Percentiles rank a stretch among this genome's conserved stretches.
Evolutionary conservation across 2,329 filamentous ascomycete species (phyloP).

Genomic region (Exophiala dermatitidis): DNA sequence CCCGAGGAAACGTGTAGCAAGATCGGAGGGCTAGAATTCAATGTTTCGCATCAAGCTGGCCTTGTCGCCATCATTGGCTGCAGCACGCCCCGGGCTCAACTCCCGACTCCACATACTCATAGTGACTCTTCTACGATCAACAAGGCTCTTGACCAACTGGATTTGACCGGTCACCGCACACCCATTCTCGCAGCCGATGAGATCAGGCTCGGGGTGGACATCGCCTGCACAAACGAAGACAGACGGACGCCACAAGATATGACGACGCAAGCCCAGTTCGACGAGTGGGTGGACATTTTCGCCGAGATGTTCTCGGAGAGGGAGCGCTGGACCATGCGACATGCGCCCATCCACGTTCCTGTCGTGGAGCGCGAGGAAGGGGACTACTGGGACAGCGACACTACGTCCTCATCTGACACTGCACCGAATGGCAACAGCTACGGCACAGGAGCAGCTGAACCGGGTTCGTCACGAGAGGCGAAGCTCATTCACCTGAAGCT

Average conservation of each 20-base stretch:
- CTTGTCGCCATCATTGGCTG: slow-evolving; percentile 54
- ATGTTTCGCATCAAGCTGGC: slow-evolving; percentile 58
- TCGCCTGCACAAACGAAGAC: slow-evolving; percentile 56
- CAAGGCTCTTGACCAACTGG: slow-evolving; percentile 4
- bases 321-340: slow-evolving; percentile 51
- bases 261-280: slow-evolving; percentile 46
- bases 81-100: slow-evolving; percentile 25
- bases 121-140: slow-evolving; percentile 5
- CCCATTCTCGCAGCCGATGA: slow-evolving; percentile 5
- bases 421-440: neutral
- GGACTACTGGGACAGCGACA: slow-evolving; percentile 17
- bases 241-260: slow-evolving; percentile 40
- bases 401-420: neutral
- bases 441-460: too few relatives aligned
- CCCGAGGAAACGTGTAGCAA: neutral
- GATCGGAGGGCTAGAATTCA: slow-evolving; percentile 49
- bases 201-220: slow-evolving; percentile 49
- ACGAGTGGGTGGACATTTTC: slow-evolving; percentile 54
- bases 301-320: slow-evolving; percentile 51
- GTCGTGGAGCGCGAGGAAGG: slow-evolving; percentile 34
- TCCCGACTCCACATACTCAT: slow-evolving; percentile 7
- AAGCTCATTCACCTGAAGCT: slow-evolving; percentile 49
- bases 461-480: slow-evolving; percentile 20
- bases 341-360: slow-evolving; percentile 22
- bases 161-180: slow-evolving; percentile 12